Conservation (phyloP, 2,329 filamentous ascomycete species). For the Coleophoma cylindrospora region DNA sequence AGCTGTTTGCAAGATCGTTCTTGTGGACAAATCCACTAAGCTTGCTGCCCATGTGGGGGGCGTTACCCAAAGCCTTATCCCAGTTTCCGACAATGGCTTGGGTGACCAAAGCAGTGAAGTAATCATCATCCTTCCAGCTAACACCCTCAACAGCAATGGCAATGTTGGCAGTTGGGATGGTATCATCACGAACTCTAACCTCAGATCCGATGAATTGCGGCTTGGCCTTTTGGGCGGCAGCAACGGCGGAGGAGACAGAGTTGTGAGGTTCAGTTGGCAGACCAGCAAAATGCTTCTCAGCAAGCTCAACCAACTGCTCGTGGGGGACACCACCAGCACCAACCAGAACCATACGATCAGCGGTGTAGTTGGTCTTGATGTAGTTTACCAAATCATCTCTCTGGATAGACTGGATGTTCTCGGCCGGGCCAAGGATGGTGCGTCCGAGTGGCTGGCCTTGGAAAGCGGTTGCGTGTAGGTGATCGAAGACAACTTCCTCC, state of each 20-base stretch:
- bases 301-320: slow-evolving; percentile 88
- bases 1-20: slow-evolving; percentile 96
- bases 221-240: slow-evolving; percentile 69
- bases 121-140: slow-evolving; percentile 98
- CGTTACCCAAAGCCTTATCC: slow-evolving; percentile 98
- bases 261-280: slow-evolving; percentile 74
- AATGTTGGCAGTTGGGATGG: slow-evolving; percentile 92
- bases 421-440: slow-evolving; percentile 93
- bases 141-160: slow-evolving; percentile 98
- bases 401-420: slow-evolving; percentile 97
- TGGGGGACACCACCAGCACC: slow-evolving; percentile 92
- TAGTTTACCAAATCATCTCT: slow-evolving; percentile 88
- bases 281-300: slow-evolving; percentile 88
- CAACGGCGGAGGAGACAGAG: slow-evolving; percentile 65
- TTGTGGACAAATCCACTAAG: slow-evolving; percentile 92
- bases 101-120: slow-evolving; percentile 95
- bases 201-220: slow-evolving; percentile 97
- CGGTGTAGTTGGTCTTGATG: slow-evolving; percentile 99
- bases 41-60: slow-evolving; percentile 96
- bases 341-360: slow-evolving; percentile 98
- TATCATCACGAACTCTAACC: slow-evolving; percentile 92
- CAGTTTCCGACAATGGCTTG: slow-evolving; percentile 99
- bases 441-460: slow-evolving; percentile 93
- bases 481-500: slow-evolving; percentile 99
- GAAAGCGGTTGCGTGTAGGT: slow-evolving; percentile 97